Evolutionary conservation across 441 rosid species (phyloP), one percentile per base, ranked within the genome.

Genomic region (Biscutella laevigata): DNA sequence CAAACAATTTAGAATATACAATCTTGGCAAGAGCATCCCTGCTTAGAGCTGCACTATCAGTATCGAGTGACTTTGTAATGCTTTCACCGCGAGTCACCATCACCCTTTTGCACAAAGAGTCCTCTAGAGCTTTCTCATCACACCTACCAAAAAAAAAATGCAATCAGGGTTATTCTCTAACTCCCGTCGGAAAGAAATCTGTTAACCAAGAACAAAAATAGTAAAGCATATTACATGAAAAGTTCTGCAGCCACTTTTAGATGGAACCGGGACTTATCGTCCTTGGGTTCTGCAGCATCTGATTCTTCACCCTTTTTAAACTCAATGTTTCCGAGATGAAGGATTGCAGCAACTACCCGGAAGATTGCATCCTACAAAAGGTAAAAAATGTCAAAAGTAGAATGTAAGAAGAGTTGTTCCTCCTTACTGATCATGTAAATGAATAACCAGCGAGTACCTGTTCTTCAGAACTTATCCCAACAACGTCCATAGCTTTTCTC

Each of bases 21-120:
- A 64, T 79, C 74, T 86, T 92, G 22, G 99, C 96, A 57, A 92
- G 76, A 61, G 95, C 94, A 84, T 92, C 99, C 69, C 99, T 84
- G 67, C 71, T 84, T 62, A 82, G 29, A 59, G 86, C 70, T 62
- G 97, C 99, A 65, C 92, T 57, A 27, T 65, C 79, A 2, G 99
- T 90, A 74, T 88, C 95, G 59, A 88, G 91, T 22, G 78, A 61
- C 71, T 88, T 92, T 54, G 88, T 88, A 59, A 92, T 92, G 76
- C 78, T 79, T 74, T 92, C 99, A 76, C 74, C 99, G 57, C 95
- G 95, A 46, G 99, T 92, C 58, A 79, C 80, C 50, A 92, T 86
- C 54, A 92, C 99, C 62, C 97, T 89, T 69, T 88, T 77, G 71
- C 96, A 88, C 54, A 92, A 73, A 46, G 95, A 86, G 53, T 78